A percentile compares a stretch with the other conserved stretches of the same genome.
phyloP scores from a whole-genome alignment of 1,284 basidiomycete species.

The Ceratobasidium sp. region DNA sequence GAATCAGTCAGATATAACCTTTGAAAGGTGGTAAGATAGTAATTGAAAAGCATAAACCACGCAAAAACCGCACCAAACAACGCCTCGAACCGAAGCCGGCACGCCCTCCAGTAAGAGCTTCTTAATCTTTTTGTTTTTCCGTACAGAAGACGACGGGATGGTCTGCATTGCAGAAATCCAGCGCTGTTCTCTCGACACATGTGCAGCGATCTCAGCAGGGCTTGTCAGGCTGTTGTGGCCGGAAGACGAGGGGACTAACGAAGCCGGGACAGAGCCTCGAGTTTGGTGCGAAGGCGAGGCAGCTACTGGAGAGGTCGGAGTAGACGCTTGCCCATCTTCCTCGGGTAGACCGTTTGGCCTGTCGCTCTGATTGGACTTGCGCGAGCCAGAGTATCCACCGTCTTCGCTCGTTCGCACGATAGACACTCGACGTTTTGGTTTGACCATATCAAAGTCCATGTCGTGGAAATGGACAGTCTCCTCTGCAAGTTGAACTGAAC shows the following conservation, averaged over 20 bases:
- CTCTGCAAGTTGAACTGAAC: constrained; percentile 56
- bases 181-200: constrained; percentile 77
- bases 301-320: constrained; percentile 11
- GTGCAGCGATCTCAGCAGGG: constrained; percentile 68
- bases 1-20: constrained; percentile 78
- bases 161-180: constrained; percentile 79
- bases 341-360: neutral
- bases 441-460: constrained; percentile 82
- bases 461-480: constrained; percentile 77
- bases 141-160: constrained; percentile 72
- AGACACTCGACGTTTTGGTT: constrained; percentile 66
- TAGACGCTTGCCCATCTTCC: constrained; percentile 20
- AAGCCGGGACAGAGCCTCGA: constrained; percentile 17
- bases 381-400: constrained; percentile 51
- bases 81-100: constrained; percentile 85
- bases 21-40: neutral
- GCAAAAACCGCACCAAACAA: constrained; percentile 71
- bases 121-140: constrained; percentile 86
- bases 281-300: constrained; percentile 43
- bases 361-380: constrained; percentile 38
- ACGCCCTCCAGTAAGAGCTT: constrained; percentile 85
- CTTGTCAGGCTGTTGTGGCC: constrained; percentile 44
- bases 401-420: constrained; percentile 70
- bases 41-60: neutral
- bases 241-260: neutral